These are phyloP conservation scores for Alternaria burnsii DNA, from an alignment of 2,329 filamentous ascomycete genomes.

Conservation along the genomic window DNA sequence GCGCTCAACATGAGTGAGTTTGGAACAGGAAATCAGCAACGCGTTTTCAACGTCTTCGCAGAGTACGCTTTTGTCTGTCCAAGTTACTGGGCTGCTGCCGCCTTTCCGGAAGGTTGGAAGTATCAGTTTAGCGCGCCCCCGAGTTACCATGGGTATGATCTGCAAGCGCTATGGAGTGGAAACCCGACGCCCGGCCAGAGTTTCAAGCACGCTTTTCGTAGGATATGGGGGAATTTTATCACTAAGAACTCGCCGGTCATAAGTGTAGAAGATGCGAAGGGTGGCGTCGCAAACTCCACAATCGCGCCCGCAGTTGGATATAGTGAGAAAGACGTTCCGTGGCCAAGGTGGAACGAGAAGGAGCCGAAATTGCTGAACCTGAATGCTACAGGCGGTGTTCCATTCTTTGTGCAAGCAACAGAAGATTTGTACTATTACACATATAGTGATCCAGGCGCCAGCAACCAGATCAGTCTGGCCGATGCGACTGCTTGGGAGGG, in stretches of 20 bases:
- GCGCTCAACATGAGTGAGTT: constrained; percentile 43
- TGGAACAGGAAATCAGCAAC: constrained; percentile 45
- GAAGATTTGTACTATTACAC: constrained; percentile 39
- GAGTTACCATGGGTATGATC: constrained; percentile 45
- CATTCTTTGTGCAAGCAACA: constrained; percentile 26
- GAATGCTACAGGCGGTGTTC: constrained; percentile 42
- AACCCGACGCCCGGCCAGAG: constrained; percentile 30
- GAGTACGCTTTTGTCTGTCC: constrained; percentile 57
- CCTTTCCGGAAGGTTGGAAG: constrained; percentile 45
- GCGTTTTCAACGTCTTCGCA: constrained; percentile 55
- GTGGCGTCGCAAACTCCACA: constrained; percentile 31
- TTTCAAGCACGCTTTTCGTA: constrained; percentile 46
- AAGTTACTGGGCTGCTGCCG: constrained; percentile 52
- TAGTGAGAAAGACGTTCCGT: constrained; percentile 30
- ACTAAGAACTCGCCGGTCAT: constrained; percentile 37
- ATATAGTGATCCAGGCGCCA: constrained; percentile 43
- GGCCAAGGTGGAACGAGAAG: constrained; percentile 37
- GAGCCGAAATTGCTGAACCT: constrained; percentile 35
- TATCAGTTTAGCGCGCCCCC: constrained; percentile 44
- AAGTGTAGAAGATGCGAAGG: constrained; percentile 39
- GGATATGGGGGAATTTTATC: constrained; percentile 47
- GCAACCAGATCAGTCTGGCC: constrained; percentile 38
- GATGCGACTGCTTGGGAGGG: constrained; percentile 45
- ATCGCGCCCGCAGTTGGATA: constrained; percentile 27
- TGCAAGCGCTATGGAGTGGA: constrained; percentile 43